Evolutionary conservation across 2,329 filamentous ascomycete species (phyloP).

Genomic region (Fusarium sp.): DNA sequence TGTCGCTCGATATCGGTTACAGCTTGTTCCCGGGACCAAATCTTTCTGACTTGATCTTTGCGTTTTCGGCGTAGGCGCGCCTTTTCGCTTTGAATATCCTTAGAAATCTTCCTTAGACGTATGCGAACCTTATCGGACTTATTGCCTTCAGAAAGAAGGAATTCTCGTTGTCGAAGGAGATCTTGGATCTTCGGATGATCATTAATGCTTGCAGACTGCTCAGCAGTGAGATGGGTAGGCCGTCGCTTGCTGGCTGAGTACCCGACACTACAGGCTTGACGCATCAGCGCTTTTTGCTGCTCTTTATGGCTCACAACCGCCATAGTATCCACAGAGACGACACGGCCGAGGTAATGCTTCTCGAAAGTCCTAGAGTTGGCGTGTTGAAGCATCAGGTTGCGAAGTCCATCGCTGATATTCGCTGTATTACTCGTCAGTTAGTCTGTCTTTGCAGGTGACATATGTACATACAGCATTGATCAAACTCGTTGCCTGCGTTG

Average conservation of each 20-base stretch:
- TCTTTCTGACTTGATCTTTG: not conserved
- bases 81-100: not conserved
- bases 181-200: not conserved
- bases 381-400: not conserved
- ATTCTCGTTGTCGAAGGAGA: not conserved
- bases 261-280: not conserved
- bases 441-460: accelerated
- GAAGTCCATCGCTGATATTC: not conserved
- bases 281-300: not conserved
- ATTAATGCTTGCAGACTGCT: not conserved
- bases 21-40: not conserved
- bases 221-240: not conserved
- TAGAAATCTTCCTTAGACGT: not conserved
- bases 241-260: not conserved
- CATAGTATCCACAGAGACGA: not conserved
- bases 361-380: not conserved
- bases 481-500: not conserved
- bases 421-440: not conserved
- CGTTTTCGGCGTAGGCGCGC: not conserved
- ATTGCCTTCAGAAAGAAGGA: not conserved
- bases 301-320: not conserved
- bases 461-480: not conserved
- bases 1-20: not conserved
- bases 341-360: not conserved
- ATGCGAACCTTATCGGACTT: not conserved